These are phyloP conservation scores for Neurospora sp. DNA, from an alignment of 495 filamentous ascomycete genomes.

Conservation along the genomic window DNA sequence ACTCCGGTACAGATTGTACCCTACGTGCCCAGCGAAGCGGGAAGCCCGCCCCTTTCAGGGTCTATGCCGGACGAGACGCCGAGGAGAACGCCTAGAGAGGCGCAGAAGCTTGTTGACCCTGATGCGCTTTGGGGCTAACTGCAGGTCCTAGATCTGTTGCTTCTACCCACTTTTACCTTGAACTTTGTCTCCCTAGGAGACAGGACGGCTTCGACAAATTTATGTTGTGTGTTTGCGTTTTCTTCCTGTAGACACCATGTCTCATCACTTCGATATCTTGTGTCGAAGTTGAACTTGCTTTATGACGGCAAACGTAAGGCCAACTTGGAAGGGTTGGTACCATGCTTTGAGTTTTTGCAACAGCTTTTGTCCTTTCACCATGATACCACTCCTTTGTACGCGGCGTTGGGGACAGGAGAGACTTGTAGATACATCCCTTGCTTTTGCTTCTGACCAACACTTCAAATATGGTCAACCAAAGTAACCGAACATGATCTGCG, in stretches of 20 bases:
- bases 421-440: neutral
- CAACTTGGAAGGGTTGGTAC: neutral
- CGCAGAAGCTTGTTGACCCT: constrained; percentile 7
- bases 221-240: neutral
- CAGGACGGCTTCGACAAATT: neutral
- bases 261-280: neutral
- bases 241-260: neutral
- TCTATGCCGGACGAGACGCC: neutral
- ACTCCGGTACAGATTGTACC: constrained; percentile 2
- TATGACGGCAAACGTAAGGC: neutral
- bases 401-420: neutral
- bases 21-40: constrained; percentile 4
- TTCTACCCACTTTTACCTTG: neutral
- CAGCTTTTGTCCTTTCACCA: neutral
- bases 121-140: constrained; percentile 11
- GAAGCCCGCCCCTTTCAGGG: neutral
- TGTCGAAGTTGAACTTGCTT: neutral
- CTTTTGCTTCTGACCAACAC: neutral
- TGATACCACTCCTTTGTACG: neutral
- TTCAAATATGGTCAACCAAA: neutral
- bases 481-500: neutral
- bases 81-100: constrained; percentile 5
- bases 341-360: neutral
- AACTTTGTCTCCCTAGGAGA: neutral
- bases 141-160: neutral